Conservation (phyloP, 768 basidiomycete genomes). For the Cytidiella melzeri region DNA sequence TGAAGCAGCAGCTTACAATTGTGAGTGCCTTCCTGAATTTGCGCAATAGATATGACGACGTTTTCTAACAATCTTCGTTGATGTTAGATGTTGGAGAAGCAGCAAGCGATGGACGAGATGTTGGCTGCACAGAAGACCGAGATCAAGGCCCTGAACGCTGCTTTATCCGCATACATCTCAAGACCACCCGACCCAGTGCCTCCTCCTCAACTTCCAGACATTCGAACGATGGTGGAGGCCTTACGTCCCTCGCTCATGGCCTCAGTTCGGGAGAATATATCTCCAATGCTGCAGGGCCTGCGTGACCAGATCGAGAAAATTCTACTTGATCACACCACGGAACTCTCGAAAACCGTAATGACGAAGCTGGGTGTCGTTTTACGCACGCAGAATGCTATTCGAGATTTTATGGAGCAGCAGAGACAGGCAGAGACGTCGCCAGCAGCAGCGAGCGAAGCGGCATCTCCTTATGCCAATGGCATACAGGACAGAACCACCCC, state of each 20-base stretch:
- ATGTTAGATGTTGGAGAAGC: slow-evolving; percentile 12
- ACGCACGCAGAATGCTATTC: slow-evolving; percentile 15
- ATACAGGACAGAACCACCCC: too few relatives aligned
- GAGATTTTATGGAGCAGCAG: slow-evolving; percentile 14
- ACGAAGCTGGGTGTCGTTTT: slow-evolving; percentile 13
- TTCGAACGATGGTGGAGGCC: slow-evolving; percentile 12
- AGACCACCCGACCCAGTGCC: slow-evolving; percentile 9
- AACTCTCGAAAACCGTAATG: slow-evolving; percentile 14
- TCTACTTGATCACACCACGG: slow-evolving; percentile 14
- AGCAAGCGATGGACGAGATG: slow-evolving; percentile 6
- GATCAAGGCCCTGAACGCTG: slow-evolving; percentile 17
- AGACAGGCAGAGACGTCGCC: neutral
- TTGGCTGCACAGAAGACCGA: slow-evolving; percentile 6
- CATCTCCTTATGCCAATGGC: too few relatives aligned
- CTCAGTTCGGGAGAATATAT: slow-evolving; percentile 15
- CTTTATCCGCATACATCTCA: slow-evolving; percentile 14
- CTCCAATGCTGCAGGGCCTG: slow-evolving; percentile 13
- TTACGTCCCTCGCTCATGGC: slow-evolving; percentile 13
- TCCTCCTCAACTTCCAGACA: slow-evolving; percentile 9
- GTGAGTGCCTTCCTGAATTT: slow-evolving; percentile 14
- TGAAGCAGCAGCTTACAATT: slow-evolving; percentile 13
- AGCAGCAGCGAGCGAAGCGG: too few relatives aligned
- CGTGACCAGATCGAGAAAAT: slow-evolving; percentile 13
- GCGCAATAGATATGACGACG: neutral
- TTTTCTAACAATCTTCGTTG: neutral